Evolutionary conservation across 306 rosid species (phyloP), one percentile per base, ranked within the genome.

Genomic region (Quercus glauca): DNA sequence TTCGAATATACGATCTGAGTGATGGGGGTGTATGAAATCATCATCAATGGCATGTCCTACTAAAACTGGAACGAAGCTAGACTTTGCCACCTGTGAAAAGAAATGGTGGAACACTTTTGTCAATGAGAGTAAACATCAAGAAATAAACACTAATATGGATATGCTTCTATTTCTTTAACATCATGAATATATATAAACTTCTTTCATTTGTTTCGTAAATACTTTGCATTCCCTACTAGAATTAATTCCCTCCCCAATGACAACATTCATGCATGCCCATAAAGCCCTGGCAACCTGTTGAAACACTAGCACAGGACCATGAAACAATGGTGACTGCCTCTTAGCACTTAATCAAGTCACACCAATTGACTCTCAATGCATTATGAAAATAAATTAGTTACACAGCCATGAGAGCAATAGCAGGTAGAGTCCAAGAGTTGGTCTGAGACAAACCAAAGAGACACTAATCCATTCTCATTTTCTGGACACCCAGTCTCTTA

Each of bases 11-110:
- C 85, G 91, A 85, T 93, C 97, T 4, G 99, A 88, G 84, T 96
- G 99, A 86, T 88, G 98, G 73, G 99, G 98, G 11, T 75, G 93
- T 78, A 96, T 93, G 76, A 96, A 93, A 89, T 93, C 99, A 82
- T 96, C 99, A 31, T 96, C 98, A 79, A 85, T 85, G 80, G 92
- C 99, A 78, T 96, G 99, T 58, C 99, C 99, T 45, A 96, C 55
- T 76, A 91, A 82, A 78, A 87, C 89, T 33, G 99, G 98, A 80
- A 90, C 94, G 55, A 90, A 93, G 85, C 98, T 91, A 78, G 96
- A 86, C 79, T 87, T 90, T 78, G 99, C 98, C 70, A 87, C 98
- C 99, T 96, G 60, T 64, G 74, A 74, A 80, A 75, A 80, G 53
- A 76, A 73, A 84, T 59, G 65, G 73, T 68, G 58, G 76, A 75